A percentile compares a stretch with the other conserved stretches of the same genome.
phyloP scores from a whole-genome alignment of 306 rosid species.

The Prunus fruticosa region DNA sequence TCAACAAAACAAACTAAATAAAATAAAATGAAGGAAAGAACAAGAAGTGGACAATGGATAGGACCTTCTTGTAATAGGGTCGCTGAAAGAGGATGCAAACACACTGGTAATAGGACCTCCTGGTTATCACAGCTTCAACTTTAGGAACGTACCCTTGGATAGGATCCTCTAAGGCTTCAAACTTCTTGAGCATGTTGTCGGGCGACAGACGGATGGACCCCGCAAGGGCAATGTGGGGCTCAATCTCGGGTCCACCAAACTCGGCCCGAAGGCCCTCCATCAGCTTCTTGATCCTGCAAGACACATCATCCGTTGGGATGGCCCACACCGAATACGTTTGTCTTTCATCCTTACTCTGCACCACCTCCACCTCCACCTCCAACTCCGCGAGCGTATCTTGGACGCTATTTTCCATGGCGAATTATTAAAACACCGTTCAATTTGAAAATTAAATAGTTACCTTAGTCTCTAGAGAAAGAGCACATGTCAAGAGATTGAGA shows the following conservation, averaged over 20 bases:
- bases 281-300: conserved; percentile 32
- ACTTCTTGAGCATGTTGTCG: conserved; percentile 50
- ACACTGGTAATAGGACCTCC: conserved; percentile 68
- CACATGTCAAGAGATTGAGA: too few relatives aligned
- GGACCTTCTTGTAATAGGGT: conserved; percentile 35
- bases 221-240: conserved; percentile 73
- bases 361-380: not conserved
- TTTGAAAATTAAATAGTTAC: too few relatives aligned
- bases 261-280: conserved; percentile 65
- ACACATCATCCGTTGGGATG: conserved; percentile 61
- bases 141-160: conserved; percentile 41
- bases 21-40: not conserved
- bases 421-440: not conserved
- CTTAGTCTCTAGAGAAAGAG: too few relatives aligned
- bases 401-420: not conserved
- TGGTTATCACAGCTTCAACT: conserved; percentile 50
- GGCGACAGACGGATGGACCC: conserved; percentile 53
- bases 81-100: conserved; percentile 66
- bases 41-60: not conserved
- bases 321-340: conserved; percentile 77
- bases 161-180: conserved; percentile 32
- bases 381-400: not conserved
- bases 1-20: too few relatives aligned
- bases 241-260: conserved; percentile 67
- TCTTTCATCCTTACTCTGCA: conserved; percentile 2